Conservation (phyloP, 257 asterid species). For the Solanum bulbocastanum region DNA sequence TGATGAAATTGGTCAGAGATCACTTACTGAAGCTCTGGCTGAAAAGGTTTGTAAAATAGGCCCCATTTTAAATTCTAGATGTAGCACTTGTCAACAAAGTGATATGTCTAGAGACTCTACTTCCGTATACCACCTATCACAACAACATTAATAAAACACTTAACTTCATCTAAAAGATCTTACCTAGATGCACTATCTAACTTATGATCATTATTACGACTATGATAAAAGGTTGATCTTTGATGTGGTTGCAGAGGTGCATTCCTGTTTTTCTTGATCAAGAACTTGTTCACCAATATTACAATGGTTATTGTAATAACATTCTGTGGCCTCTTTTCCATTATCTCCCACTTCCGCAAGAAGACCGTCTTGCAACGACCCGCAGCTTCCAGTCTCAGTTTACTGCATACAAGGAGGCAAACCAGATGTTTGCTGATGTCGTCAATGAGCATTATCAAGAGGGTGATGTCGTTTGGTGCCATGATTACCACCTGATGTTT, state of each 20-base stretch:
- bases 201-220: not conserved
- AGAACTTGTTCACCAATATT: constrained; percentile 73
- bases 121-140: not conserved
- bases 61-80: not conserved
- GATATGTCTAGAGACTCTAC: not conserved
- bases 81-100: not conserved
- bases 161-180: not conserved
- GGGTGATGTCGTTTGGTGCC: constrained; percentile 96
- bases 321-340: constrained; percentile 93
- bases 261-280: constrained; percentile 85
- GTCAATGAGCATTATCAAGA: constrained; percentile 67
- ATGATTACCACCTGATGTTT: constrained; percentile 86
- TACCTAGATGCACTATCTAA: not conserved
- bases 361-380: constrained; percentile 89
- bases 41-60: constrained; percentile 46
- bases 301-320: constrained; percentile 84
- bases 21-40: constrained; percentile 75
- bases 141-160: not conserved
- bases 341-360: constrained; percentile 87
- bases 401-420: constrained; percentile 75
- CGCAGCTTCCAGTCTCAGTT: constrained; percentile 87
- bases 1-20: constrained; percentile 70
- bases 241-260: constrained; percentile 48
- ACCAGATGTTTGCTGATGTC: constrained; percentile 82
- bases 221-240: not conserved